Base-by-base conservation (phyloP, 1,284 basidiomycete genomes). In the Ustilago xerochloae region DNA sequence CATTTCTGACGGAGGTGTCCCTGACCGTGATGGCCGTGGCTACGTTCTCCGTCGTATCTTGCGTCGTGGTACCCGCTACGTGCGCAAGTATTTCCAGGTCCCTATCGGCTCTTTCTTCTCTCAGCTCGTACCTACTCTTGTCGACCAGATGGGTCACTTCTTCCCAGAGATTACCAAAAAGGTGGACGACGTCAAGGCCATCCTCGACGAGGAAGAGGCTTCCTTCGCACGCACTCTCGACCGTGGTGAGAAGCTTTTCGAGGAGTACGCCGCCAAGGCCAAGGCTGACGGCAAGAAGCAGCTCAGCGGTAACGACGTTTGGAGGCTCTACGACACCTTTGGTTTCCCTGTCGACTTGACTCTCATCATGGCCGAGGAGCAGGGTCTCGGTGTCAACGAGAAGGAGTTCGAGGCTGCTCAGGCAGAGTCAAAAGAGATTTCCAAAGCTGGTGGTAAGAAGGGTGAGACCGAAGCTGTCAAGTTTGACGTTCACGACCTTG, bases 271-370 rank as follows among this genome's bases (percentile, higher is more conserved):
- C 26, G 85, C 87, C 26, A 88, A 89, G 53, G 90, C 94, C 9
- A 88, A 88, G 70, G 88, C 91, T 48, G 87, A 88, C 46, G 90
- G 90, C 13, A 81, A 87, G 9, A 91, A 88, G 57, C 88, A 90
- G 73, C 89, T 99, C 45, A 90, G 88, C 72, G 96, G 96, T 16
- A 91, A 91, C 80, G 96, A 99, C 81, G 93, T 97, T 28, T 99
- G 96, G 96, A 89, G 93, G 30, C 86, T 99, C 55, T 99, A 99
- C 85, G 97, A 99, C 85, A 99, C 97, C 0, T 99, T 93, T 84
- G 96, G 96, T 41, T 99, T 99, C 88, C 97, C 96, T 0, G 94
- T 94, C 54, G 96, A 99, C 84, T 87, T 99, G 36, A 99, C 97
- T 2, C 90, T 92, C 57, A 88, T 99, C 73, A 99, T 99, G 96